phyloP scores from a whole-genome alignment of 176 grass and related monocot genomes.

The Alloteropsis semialata region DNA sequence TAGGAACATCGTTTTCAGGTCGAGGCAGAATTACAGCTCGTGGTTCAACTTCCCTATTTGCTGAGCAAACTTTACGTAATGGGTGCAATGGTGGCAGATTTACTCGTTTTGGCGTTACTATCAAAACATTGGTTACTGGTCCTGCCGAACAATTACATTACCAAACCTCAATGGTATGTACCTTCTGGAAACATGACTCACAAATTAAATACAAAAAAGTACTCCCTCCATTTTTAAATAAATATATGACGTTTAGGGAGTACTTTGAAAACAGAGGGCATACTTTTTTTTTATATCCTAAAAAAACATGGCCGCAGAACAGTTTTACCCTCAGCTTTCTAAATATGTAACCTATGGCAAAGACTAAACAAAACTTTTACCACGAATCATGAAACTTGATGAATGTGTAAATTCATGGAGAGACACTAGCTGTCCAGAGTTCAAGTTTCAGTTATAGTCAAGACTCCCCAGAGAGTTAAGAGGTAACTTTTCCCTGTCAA shows the following conservation, averaged over 20 bases:
- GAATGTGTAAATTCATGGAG: background rate
- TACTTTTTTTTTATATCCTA: no score
- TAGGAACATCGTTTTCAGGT: slow-evolving; percentile 29
- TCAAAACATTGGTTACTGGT: slow-evolving; percentile 64
- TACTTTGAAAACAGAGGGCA: no score
- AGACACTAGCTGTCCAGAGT: background rate
- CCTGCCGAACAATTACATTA: slow-evolving; percentile 32
- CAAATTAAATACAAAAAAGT: slow-evolving; percentile 5
- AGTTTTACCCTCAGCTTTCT: background rate
- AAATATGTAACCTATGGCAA: background rate
- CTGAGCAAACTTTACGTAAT: slow-evolving; percentile 51
- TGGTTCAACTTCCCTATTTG: slow-evolving; percentile 41
- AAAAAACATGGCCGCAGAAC: background rate
- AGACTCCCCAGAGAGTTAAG: background rate
- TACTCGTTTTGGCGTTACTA: slow-evolving; percentile 40
- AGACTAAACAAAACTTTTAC: background rate
- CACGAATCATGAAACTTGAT: background rate
- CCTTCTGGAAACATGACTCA: background rate
- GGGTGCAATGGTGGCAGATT: slow-evolving; percentile 37
- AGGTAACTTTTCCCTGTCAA: background rate
- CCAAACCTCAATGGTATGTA: background rate
- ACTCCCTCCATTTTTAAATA: background rate
- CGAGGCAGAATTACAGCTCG: slow-evolving; percentile 29
- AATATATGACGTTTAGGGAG: background rate
- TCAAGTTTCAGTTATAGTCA: background rate